Percentiles rank a stretch among this genome's conserved stretches.
phyloP scores from a whole-genome alignment of 1,139 yeast species.

The Magnusiomyces ingens region DNA sequence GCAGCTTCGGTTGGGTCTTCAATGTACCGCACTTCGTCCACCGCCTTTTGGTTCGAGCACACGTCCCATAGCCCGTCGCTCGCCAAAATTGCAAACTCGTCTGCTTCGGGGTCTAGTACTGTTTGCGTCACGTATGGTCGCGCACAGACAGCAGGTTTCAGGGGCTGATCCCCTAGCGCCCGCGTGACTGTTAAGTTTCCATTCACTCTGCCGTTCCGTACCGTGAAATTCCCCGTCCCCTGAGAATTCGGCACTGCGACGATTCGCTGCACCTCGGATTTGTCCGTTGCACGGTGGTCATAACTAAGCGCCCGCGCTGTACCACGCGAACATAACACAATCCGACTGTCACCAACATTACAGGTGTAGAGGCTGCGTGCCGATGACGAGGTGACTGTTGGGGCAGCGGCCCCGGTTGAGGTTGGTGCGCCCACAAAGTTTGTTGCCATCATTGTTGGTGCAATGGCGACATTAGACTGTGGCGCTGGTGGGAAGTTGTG shows the following conservation, averaged over 20 bases:
- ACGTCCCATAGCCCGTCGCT: constrained; percentile 97
- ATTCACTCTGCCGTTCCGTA: constrained; percentile 66
- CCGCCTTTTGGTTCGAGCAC: constrained; percentile 67
- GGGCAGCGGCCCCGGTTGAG: too few species aligned
- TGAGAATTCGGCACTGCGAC: constrained; percentile 22
- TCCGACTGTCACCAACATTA: constrained; percentile 80
- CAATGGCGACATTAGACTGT: too few species aligned
- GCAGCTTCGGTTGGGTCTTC: constrained; percentile 58
- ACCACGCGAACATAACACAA: constrained; percentile 61
- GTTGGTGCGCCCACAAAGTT: neutral
- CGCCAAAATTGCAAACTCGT: constrained; percentile 72
- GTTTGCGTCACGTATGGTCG: constrained; percentile 62
- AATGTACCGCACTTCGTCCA: constrained; percentile 50
- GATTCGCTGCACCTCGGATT: constrained; percentile 57
- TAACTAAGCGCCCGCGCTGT: constrained; percentile 61
- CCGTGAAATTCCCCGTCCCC: too few species aligned
- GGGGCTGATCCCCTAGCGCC: constrained; percentile 76
- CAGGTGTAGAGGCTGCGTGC: constrained; percentile 53
- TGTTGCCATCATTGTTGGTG: neutral
- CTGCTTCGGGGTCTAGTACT: constrained; percentile 36
- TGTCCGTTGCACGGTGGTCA: constrained; percentile 75
- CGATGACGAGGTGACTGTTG: neutral
- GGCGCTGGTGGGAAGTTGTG: constrained; percentile 12
- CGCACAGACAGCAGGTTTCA: constrained; percentile 71
- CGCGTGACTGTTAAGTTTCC: constrained; percentile 83